Base-by-base conservation (phyloP, 768 basidiomycete genomes). In the Tulasnella sp. region DNA sequence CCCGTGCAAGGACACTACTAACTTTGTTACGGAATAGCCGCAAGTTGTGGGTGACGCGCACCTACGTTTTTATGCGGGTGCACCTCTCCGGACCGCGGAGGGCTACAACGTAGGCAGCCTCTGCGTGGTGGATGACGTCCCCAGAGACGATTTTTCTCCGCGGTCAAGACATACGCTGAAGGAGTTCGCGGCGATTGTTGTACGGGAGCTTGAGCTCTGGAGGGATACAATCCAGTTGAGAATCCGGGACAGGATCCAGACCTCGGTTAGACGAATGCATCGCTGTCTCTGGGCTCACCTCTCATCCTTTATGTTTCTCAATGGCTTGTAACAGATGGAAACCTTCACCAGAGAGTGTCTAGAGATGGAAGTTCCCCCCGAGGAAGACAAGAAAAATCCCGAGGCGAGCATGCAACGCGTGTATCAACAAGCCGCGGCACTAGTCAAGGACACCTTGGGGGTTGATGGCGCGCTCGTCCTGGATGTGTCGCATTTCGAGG, bases 121-220 rank as follows among this genome's bases (percentile, higher is more conserved):
- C 57, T 85, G 88, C 38, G 78, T 97, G 30, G 81, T 92, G 62
- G 90, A 92, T 63, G 87, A 91, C 65, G 74, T 80, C 43, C 89
- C 92, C 1, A 77, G 87, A 49, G 75, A 80, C 19, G 92, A 93
- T 60, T 96, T 93, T 66, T 83, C 84, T 9, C 91, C 92, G 8
- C 75, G 92, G 46, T 90, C 92, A 65, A 75, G 92, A 49, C 87
- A 94, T 73, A 90, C 90, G 2, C 75, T 97, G 63, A 94, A 94
- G 69, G 93, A 96, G 70, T 96, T 96, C 66, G 92, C 93, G 60
- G 90, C 88, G 1, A 84, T 97, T 59, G 85, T 85, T 17, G 89
- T 96, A 84, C 81, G 93, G 34, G 93, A 97, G 70, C 82, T 97
- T 83, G 93, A 96, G 68, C 74, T 96, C 1, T 96, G 92, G 92